Evolutionary conservation across 257 asterid genomes (phyloP).

Genomic region (Voacanga thouarsii): DNA sequence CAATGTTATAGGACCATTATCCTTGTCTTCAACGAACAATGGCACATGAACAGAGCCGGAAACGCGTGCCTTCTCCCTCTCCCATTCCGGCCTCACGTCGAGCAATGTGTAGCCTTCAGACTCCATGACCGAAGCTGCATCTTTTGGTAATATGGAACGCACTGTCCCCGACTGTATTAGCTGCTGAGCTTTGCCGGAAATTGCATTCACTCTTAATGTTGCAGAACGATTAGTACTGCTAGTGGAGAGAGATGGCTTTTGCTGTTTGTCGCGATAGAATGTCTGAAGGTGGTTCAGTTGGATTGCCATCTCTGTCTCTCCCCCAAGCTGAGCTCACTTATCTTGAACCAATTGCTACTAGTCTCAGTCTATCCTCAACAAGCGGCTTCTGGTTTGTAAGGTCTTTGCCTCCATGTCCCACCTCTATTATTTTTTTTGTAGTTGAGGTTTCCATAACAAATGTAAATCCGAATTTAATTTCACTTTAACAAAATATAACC

Average conservation of each 20-base stretch:
- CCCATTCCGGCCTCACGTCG: conserved; percentile 92
- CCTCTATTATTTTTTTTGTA: too few relatives aligned
- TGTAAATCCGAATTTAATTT: too few relatives aligned
- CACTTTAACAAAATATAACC: too few relatives aligned
- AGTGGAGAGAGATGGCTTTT: conserved; percentile 29
- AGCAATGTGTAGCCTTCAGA: conserved; percentile 66
- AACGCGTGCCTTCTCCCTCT: conserved; percentile 79
- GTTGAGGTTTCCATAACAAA: too few relatives aligned
- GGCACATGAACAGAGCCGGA: conserved; percentile 83
- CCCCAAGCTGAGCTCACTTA: not conserved
- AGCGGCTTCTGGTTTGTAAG: not conserved
- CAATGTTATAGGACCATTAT: conserved; percentile 61
- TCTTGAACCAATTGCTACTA: not conserved
- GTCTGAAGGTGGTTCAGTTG: conserved; percentile 52
- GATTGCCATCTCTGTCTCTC: conserved; percentile 36
- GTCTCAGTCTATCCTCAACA: not conserved
- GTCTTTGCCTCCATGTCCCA: not conserved
- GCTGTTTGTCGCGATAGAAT: conserved; percentile 31
- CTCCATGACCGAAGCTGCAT: conserved; percentile 60
- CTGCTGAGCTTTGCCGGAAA: conserved; percentile 54
- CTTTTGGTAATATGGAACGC: conserved; percentile 65
- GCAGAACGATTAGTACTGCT: conserved; percentile 33
- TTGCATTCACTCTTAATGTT: conserved; percentile 36
- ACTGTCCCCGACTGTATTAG: conserved; percentile 73
- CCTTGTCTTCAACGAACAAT: conserved; percentile 73